Base-by-base conservation (phyloP, 106 monocot species). In the Acorus calamus region DNA sequence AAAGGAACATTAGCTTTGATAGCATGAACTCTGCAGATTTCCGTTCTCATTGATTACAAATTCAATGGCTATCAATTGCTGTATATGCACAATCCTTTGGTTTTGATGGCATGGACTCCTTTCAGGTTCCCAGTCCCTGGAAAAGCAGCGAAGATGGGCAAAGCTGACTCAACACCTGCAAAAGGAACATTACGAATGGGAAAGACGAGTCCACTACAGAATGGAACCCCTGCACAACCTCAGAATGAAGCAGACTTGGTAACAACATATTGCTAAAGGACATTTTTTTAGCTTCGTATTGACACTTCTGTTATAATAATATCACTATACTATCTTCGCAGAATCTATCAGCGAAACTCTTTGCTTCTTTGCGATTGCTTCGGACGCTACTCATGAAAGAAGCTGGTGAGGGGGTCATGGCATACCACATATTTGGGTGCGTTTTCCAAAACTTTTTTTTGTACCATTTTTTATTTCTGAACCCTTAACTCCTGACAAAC, bases 371-470 rank as follows among this genome's bases (percentile, higher is more conserved):
- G 47, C 64, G 75, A 11, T 68, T 58, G 59, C 92, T 92, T 51
- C 65, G 87, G 42, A 80, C 71, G 62, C 44, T 50, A 5, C 77
- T 92, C 42, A 56, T 84, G 60, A 80, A 86, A 71, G 92, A 92
- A 72, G 73, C 77, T 44, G 76, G 79, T 48, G 79, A 77, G 5
- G 83, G 88, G 46, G 70, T 78, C 50, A 75, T 80, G 79, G 77
- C 85, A 44, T 83, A 88, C 56, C 93, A 93, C 63, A 84, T 92
- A 71, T 92, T 92, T 55, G 68, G 63, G 92, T 92, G 46, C 66
- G 74, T 44, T 53, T 65, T 8, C 50, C 11, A 11, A 14, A 7
- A 14, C 67, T 54, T 0, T 63, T 6, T 68, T 76, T 53, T 42
- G 63, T 41, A 7, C 14, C 6, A 3, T 53, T 57, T 46, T 55